Evolutionary conservation across 306 rosid genomes (phyloP), one percentile per base, ranked within the genome.

Genomic region (Astragalus glycyphyllos): DNA sequence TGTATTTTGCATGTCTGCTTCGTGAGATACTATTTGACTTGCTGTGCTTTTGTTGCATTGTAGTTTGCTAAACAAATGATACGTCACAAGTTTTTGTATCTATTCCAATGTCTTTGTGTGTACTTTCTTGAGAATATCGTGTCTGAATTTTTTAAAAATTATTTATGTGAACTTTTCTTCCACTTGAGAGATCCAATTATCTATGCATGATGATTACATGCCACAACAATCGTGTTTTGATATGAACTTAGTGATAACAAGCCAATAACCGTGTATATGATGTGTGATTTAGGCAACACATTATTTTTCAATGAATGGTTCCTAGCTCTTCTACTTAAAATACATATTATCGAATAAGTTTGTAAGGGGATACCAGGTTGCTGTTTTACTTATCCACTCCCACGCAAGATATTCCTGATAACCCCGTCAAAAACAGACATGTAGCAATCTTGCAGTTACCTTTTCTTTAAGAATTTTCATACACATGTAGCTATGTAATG

Each of bases 21-120:
- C 55, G 11, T 32, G 65, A 66, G 44, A 65, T 20, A 26, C 57
- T 42, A 16, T 64, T 68, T 58, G 63, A 58, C 74, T 75, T 23
- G 31, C 35, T 57, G 16, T 74, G 73, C 65, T 64, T 56, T 48
- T 64, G 49, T 73, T 79, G 83, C 90, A 87, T 73, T 79, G 83
- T 88, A 87, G 97, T 76, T 93, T 85, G 12, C 84, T 89, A 79
- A 91, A 88, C 88, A 90, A 91, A 81, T 89, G 86, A 91, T 72
- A 16, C 42, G 74, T 66, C 51, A 45, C 8, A 45, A n/a, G n/a
- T n/a, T n/a, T n/a, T n/a, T n/a, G n/a, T n/a, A n/a, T n/a, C n/a
- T n/a, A 41, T 59, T 66, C 46, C 41, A 56, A 29, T 35, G 83
- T 74, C 63, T 70, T 41, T 60, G 79, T 74, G 20, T 75, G 74